phyloP scores from a whole-genome alignment of 176 grass and related monocot genomes.

The Carex parvula region DNA sequence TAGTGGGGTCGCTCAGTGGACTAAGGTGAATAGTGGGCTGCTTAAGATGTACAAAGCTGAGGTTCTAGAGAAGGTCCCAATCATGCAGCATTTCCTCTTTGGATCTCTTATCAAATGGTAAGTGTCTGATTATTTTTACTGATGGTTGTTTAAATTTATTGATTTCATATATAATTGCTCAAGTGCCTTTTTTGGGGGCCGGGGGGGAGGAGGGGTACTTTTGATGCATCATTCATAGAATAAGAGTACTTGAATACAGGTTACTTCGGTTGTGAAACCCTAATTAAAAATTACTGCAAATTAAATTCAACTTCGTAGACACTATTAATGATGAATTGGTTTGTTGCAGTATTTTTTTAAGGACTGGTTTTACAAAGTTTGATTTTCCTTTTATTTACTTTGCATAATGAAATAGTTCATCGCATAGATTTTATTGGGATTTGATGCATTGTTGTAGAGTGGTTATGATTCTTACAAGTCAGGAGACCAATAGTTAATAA shows the following conservation, averaged over 20 bases:
- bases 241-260: not conserved
- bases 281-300: not conserved
- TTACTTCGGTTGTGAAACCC: not conserved
- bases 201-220: not conserved
- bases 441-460: not conserved
- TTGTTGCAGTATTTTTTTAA: not conserved
- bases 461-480: not conserved
- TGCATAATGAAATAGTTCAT: not conserved
- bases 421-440: not conserved
- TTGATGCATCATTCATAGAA: not conserved
- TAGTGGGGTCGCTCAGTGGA: conserved; percentile 64
- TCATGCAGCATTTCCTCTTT: conserved; percentile 99
- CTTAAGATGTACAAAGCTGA: conserved; percentile 99
- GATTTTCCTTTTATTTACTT: not conserved
- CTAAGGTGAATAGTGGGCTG: conserved; percentile 86
- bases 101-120: conserved; percentile 97
- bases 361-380: not conserved
- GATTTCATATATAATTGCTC: not conserved
- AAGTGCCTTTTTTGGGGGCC: not conserved
- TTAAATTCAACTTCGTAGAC: not conserved
- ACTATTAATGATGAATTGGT: not conserved
- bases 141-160: not conserved
- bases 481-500: not conserved
- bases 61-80: conserved; percentile 90
- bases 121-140: not conserved